Evolutionary conservation across 495 filamentous ascomycete genomes (phyloP).

Genomic region (Penicillium samsonianum): DNA sequence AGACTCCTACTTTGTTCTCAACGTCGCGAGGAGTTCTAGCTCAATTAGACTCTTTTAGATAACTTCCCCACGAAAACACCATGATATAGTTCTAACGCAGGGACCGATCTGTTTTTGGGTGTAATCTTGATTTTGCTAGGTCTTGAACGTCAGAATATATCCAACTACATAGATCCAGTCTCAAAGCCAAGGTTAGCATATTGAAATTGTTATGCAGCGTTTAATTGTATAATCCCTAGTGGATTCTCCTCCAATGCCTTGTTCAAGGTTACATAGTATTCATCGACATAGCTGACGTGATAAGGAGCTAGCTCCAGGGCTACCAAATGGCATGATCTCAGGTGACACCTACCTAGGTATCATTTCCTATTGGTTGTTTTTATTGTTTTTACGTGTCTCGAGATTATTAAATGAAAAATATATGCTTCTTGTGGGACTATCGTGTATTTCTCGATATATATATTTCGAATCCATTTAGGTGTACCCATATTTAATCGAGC

Average conservation of each 20-base stretch:
- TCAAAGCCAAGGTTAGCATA: too few species aligned
- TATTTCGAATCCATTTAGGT: neutral
- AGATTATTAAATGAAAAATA: neutral
- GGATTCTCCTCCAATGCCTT: neutral
- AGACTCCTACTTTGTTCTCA: neutral
- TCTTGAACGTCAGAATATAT: neutral
- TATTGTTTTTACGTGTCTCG: neutral
- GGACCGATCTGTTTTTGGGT: neutral
- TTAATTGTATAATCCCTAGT: neutral
- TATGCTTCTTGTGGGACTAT: neutral
- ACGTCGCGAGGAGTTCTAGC: neutral
- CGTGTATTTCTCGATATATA: neutral
- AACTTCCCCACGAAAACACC: neutral
- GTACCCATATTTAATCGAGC: neutral
- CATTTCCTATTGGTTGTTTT: neutral
- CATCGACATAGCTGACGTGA: neutral
- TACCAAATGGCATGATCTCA: too few species aligned
- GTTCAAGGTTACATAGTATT: neutral
- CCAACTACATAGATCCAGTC: too few species aligned
- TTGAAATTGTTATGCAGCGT: too few species aligned
- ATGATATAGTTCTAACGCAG: too few species aligned
- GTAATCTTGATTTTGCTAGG: neutral
- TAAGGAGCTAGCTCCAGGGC: too few species aligned
- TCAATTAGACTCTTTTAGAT: neutral
- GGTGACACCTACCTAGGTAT: too few species aligned